Conservation (phyloP, 2,329 filamentous ascomycete genomes). For the Cladophialophora immunda region DNA sequence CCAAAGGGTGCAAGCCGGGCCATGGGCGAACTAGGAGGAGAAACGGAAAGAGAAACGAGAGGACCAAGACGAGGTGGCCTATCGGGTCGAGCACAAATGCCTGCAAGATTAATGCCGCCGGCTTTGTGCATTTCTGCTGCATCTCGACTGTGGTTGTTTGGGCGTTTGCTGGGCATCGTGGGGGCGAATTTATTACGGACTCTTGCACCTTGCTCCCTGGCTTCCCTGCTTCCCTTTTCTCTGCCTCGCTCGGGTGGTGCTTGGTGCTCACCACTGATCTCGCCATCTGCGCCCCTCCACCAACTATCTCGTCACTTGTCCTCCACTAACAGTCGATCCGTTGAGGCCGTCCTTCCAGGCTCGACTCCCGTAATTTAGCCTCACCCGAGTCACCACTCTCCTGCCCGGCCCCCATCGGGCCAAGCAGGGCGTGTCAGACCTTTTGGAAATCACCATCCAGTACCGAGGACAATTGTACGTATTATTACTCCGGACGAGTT, state of each 20-base stretch:
- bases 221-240: constrained; percentile 14
- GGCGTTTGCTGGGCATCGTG: constrained; percentile 15
- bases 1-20: background rate
- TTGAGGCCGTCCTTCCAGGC: constrained; percentile 8
- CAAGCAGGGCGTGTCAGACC: background rate
- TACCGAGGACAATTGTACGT: background rate
- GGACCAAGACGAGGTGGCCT: constrained; percentile 8
- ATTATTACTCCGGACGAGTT: background rate
- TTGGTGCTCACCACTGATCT: constrained; percentile 21
- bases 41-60: constrained; percentile 21
- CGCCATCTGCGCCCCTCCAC: constrained; percentile 15
- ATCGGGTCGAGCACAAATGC: constrained; percentile 9
- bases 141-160: background rate
- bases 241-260: constrained; percentile 3
- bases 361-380: constrained; percentile 24
- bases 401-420: background rate
- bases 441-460: background rate
- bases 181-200: constrained; percentile 21
- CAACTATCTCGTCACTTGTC: constrained; percentile 8
- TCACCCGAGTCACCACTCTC: background rate
- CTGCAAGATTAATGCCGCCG: constrained; percentile 14
- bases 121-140: background rate
- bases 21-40: constrained; percentile 8
- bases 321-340: constrained; percentile 7
- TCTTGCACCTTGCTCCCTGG: background rate